Base-by-base conservation (phyloP, 148 eudicot species). In the Tetragonia tetragonoides region DNA sequence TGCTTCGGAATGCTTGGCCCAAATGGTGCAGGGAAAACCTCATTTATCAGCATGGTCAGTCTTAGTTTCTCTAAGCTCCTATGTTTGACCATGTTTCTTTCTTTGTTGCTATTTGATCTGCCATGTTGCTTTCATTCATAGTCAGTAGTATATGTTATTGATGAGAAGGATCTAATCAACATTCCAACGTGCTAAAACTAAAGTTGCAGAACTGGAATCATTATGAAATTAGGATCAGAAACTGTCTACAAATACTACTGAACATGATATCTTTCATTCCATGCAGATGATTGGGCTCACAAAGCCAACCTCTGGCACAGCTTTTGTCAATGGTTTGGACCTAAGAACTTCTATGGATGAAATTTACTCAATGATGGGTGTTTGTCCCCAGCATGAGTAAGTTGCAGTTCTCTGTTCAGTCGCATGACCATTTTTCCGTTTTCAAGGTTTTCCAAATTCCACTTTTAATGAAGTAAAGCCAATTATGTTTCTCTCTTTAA, bases 1-100 rank as follows among this genome's bases (percentile, higher is more conserved):
- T 91, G 96, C 87, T 91, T 91, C 83, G 96, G 96, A 40, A 89
- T 91, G 90, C 96, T 91, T 79, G 95, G 96, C 51, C 93, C 96
- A 10, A 91, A 91, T 79, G 96, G 95, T 85, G 96, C 96, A 16
- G 96, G 96, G 24, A 91, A 91, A 87, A 91, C 96, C 63, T 88
- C 96, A 28, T 89, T 91, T 73, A 91, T 91, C 49, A 88, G 84
- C 81, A 91, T 91, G 96, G 95, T 91, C n/a, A 80, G 93, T 86
- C 40, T 39, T 47, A 53, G 16, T 78, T 28, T 28, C 34, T 28
- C 34, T 62, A 23, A 56, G 60, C 60, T 56, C 60, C n/a, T 56
- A 20, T 16, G 4, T 3, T 16, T n/a, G 17, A 56, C 12, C 56
- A 10, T 51, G 24, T 61, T 18, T 6, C 24, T 20, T 6, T 61